phyloP scores from a whole-genome alignment of 148 eudicot genomes.

The Vaccinium vitisidaea region DNA sequence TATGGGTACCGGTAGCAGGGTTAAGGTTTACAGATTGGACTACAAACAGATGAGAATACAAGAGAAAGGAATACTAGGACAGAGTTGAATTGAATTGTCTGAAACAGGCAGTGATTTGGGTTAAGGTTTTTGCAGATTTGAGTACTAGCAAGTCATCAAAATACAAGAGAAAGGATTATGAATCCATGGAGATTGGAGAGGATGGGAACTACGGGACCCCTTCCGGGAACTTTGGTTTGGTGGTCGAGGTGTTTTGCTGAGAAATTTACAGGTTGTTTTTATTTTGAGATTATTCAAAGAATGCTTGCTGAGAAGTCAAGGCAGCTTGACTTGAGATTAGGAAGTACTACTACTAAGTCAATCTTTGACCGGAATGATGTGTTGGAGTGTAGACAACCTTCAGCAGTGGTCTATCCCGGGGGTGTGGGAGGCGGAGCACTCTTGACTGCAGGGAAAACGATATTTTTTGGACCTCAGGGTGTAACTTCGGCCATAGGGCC shows the following conservation, averaged over 20 bases:
- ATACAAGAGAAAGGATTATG: background rate
- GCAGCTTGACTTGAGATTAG: background rate
- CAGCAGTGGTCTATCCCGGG: too few species aligned
- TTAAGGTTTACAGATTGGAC: background rate
- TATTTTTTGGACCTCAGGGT: too few species aligned
- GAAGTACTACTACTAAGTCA: too few species aligned
- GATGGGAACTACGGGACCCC: background rate
- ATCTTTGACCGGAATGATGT: too few species aligned
- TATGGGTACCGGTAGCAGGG: background rate
- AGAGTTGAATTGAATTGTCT: background rate
- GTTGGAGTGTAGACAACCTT: too few species aligned
- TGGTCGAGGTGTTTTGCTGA: background rate
- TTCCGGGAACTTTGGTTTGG: background rate
- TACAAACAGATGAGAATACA: background rate
- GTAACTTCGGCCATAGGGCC: too few species aligned
- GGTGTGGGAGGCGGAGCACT: too few species aligned
- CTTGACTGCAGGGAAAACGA: too few species aligned
- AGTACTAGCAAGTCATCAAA: background rate
- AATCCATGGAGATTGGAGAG: background rate
- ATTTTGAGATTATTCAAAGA: background rate
- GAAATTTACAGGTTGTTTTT: background rate
- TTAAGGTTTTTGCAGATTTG: too few species aligned
- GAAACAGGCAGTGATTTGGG: too few species aligned
- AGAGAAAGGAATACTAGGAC: background rate
- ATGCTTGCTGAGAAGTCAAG: background rate